These are phyloP conservation scores for Eucalyptus sp. DNA, from an alignment of 345 rosid species.

Conservation along the genomic window DNA sequence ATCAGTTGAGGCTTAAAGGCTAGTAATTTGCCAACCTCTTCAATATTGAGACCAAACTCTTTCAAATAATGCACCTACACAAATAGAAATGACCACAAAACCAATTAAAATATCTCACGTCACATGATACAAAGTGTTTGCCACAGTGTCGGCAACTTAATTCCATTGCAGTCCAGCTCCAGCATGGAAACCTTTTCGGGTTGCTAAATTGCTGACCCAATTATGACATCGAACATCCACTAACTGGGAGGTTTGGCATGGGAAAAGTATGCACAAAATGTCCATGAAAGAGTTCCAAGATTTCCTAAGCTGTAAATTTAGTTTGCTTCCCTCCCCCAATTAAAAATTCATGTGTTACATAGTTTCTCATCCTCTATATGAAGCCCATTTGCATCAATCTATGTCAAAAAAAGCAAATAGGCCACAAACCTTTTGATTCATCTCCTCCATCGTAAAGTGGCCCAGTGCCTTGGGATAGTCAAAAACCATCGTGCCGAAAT, in stretches of 20 bases:
- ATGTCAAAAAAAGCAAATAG: background rate
- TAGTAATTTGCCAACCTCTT: constrained; percentile 66
- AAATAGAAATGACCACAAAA: background rate
- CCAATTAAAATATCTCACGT: background rate
- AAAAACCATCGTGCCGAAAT: constrained; percentile 89
- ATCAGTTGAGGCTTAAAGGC: constrained; percentile 84
- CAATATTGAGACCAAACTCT: constrained; percentile 72
- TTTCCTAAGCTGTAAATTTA: background rate
- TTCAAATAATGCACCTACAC: constrained; percentile 64
- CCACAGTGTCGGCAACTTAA: background rate
- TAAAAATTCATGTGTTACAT: background rate
- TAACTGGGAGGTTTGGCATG: background rate
- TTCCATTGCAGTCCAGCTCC: background rate
- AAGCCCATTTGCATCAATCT: background rate
- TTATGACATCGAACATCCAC: background rate
- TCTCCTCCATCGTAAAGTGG: constrained; percentile 52
- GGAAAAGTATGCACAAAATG: background rate
- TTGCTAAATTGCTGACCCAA: background rate
- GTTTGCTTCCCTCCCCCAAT: background rate
- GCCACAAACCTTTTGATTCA: constrained; percentile 60
- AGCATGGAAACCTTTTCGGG: background rate
- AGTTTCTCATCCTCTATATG: background rate
- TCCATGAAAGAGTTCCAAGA: background rate
- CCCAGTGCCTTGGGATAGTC: constrained; percentile 76
- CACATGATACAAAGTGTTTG: background rate